Percentiles rank a stretch among this genome's conserved stretches.
Evolutionary conservation across 495 filamentous ascomycete genomes (phyloP).

Genomic region (Extremus antarcticus): DNA sequence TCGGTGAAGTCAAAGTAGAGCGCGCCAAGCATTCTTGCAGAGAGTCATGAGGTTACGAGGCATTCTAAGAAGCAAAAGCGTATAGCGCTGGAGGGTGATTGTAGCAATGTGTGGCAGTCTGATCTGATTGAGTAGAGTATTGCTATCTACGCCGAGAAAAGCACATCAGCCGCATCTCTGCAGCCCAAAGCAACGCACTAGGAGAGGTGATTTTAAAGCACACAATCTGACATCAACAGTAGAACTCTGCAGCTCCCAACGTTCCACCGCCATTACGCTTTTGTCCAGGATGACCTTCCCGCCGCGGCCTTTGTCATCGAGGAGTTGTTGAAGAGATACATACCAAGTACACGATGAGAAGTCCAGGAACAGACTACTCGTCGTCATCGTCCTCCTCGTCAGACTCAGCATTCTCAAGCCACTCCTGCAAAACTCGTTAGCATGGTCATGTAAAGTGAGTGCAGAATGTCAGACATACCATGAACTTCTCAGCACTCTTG

Average conservation of each 20-base stretch:
- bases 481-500: constrained; percentile 86
- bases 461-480: constrained; percentile 33
- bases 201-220: neutral
- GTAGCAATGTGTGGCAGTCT: no score
- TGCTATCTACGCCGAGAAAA: neutral
- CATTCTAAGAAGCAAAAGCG: no score
- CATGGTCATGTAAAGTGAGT: neutral
- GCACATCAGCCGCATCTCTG: no score
- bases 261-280: no score
- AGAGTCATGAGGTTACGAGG: neutral
- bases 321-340: neutral
- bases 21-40: neutral
- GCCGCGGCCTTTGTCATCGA: no score
- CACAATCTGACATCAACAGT: neutral
- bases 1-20: neutral
- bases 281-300: no score
- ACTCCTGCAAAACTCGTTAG: constrained; percentile 30
- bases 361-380: neutral
- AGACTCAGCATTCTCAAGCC: constrained; percentile 84
- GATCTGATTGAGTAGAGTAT: neutral
- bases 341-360: neutral
- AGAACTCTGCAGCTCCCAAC: neutral
- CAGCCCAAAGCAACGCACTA: neutral
- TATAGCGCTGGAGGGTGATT: no score
- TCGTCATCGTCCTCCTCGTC: constrained; percentile 63